Base-by-base conservation (phyloP, 257 asterid species). In the Solanum paucissectum region DNA sequence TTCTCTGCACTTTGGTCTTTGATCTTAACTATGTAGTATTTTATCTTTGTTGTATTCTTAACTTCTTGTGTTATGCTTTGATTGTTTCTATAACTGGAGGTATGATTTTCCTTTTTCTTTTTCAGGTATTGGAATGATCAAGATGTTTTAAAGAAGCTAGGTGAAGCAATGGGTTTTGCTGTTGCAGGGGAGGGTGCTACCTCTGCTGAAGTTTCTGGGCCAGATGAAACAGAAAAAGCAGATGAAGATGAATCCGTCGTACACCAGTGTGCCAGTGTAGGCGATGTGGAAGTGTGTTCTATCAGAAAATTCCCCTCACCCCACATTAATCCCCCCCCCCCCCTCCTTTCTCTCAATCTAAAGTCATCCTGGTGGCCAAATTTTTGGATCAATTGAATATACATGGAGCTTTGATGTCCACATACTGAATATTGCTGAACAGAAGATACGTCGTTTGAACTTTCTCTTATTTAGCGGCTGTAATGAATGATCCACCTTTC, bases 141-240 rank as follows among this genome's bases (percentile, higher is more conserved):
- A 87, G 98, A 96, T 14, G 96, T 92, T 74, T 92, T 96, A 79
- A 93, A 92, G 92, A 96, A 96, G 93, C 90, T 96, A 92, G 98
- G 98, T 83, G 99, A 95, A 89, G 96, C 98, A 85, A 96, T 96
- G 99, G 99, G 99, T 83, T 95, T 95, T 88, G 93, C 97, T 75
- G 95, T 87, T 83, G 88, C 88, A 29, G 98, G 94, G 86, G 98
- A 95, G 87, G 60, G 89, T 64, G 91, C 93, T 83, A 88, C 97
- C 25, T 93, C 98, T 90, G 94, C 95, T 60, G 95, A 88, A 87
- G 90, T 89, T 81, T 91, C 92, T 34, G 98, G 90, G 66, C 92
- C 93, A 88, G 98, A 93, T 11, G 99, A 93, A 85, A 88, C 94
- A 40, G 99, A 93, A 79, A 98, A 95, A 87, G 93, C 85, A 84